Percentiles rank a stretch among this genome's conserved stretches.
phyloP scores from a whole-genome alignment of 2,329 filamentous ascomycete genomes.

The Fusarium sp. region DNA sequence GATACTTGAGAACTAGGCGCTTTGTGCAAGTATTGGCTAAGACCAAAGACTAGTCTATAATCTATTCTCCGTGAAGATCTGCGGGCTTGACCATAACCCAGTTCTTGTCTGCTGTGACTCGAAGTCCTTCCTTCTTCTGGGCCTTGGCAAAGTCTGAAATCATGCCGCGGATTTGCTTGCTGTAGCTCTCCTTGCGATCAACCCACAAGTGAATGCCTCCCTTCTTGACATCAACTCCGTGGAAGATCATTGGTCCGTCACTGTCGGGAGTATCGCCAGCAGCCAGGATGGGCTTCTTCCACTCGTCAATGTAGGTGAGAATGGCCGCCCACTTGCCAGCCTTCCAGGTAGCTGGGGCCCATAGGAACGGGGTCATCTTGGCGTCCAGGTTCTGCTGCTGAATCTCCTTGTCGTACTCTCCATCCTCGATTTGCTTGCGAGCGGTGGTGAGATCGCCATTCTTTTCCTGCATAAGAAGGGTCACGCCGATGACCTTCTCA shows the following conservation, averaged over 20 bases:
- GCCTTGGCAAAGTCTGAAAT: slow-evolving; percentile 49
- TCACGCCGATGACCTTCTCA: slow-evolving; percentile 59
- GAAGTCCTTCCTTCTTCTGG: slow-evolving; percentile 51
- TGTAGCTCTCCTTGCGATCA: slow-evolving; percentile 52
- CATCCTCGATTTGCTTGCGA: slow-evolving; percentile 55
- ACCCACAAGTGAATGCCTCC: slow-evolving; percentile 58
- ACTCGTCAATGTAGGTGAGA: slow-evolving; percentile 56
- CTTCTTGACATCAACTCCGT: slow-evolving; percentile 55
- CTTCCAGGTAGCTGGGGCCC: slow-evolving; percentile 58
- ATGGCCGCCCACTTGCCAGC: slow-evolving; percentile 59
- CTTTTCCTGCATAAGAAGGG: slow-evolving; percentile 50
- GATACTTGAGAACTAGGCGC: not conserved
- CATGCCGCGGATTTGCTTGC: slow-evolving; percentile 52
- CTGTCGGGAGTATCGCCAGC: slow-evolving; percentile 58
- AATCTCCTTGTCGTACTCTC: slow-evolving; percentile 47
- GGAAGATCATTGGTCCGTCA: slow-evolving; percentile 59
- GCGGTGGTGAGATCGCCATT: slow-evolving; percentile 50
- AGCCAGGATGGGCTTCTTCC: slow-evolving; percentile 57
- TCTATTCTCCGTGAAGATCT: slow-evolving; percentile 46
- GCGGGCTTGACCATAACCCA: slow-evolving; percentile 57
- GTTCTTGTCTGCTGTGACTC: slow-evolving; percentile 58
- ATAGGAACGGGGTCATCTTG: slow-evolving; percentile 55
- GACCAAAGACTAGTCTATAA: not conserved
- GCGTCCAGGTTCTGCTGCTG: slow-evolving; percentile 52
- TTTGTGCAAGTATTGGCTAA: not conserved